These are phyloP conservation scores for Hemerocallis citrina DNA, from an alignment of 106 monocot species.

Conservation along the genomic window DNA sequence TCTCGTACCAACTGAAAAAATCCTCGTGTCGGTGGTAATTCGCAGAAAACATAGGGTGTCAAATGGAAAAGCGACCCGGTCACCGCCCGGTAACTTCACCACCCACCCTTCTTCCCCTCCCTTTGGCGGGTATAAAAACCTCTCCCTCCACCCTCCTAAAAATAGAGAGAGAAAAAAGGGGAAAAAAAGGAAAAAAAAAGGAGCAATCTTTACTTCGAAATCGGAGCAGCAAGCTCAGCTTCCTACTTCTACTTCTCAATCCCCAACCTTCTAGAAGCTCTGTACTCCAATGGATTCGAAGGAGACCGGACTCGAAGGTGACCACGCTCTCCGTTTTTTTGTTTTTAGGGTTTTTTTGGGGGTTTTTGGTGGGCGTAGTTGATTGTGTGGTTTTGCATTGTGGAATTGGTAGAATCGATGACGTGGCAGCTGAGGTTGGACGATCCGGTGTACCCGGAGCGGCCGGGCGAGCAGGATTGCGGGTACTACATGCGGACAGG, in stretches of 20 bases:
- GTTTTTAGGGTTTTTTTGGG: neutral
- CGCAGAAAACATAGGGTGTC: too few species aligned
- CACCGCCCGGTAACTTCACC: too few species aligned
- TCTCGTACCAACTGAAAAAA: too few species aligned
- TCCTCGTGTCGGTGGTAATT: too few species aligned
- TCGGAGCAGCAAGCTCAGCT: neutral
- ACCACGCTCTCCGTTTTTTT: neutral
- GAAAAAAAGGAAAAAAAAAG: neutral
- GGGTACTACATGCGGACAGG: slow-evolving; percentile 66
- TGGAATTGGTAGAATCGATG: slow-evolving; percentile 42
- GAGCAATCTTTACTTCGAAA: neutral
- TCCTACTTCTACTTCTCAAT: neutral
- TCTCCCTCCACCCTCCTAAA: too few species aligned
- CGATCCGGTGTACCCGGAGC: slow-evolving; percentile 39
- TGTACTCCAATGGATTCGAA: slow-evolving; percentile 8
- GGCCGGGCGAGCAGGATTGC: slow-evolving; percentile 73
- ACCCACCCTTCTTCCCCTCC: too few species aligned
- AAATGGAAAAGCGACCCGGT: too few species aligned
- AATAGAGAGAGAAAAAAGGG: neutral
- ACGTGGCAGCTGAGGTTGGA: slow-evolving; percentile 45
- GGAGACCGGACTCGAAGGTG: slow-evolving; percentile 49
- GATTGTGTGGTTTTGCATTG: neutral
- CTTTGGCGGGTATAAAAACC: slow-evolving; percentile 3
- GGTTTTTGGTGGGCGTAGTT: neutral
- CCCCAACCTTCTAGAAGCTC: neutral